Conservation (phyloP, 768 basidiomycete species). For the Chiua virens region DNA sequence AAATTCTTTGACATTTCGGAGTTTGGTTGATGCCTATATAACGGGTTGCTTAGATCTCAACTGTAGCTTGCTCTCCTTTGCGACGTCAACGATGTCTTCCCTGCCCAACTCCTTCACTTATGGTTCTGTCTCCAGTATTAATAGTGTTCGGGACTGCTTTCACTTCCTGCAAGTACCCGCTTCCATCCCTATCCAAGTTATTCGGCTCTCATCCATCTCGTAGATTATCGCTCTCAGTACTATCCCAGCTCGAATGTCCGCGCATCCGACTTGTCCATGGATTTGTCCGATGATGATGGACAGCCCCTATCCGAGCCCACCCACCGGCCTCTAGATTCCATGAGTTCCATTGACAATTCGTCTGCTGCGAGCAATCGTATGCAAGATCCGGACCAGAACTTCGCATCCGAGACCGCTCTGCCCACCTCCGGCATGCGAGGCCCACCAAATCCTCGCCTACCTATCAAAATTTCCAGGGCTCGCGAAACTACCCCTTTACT, state of each 20-base stretch:
- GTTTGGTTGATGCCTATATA: not conserved
- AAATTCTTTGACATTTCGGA: not conserved
- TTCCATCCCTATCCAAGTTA: not conserved
- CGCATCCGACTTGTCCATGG: conserved; percentile 43
- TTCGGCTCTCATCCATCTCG: conserved; percentile 5
- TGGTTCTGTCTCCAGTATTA: conserved; percentile 48
- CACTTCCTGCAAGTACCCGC: conserved; percentile 50
- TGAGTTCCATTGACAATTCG: not conserved
- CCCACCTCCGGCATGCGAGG: conserved; percentile 20
- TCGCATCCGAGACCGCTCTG: conserved; percentile 14
- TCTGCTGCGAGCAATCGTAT: conserved; percentile 8
- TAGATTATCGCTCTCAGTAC: conserved; percentile 71
- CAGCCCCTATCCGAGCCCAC: conserved; percentile 3
- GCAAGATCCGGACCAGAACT: not conserved
- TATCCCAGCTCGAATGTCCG: conserved; percentile 60
- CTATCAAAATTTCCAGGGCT: not conserved
- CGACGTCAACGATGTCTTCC: conserved; percentile 40
- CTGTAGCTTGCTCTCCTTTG: too few species aligned
- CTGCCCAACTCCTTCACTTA: conserved; percentile 44
- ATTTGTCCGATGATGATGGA: conserved; percentile 41
- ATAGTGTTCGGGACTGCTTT: conserved; percentile 56
- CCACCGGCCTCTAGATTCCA: not conserved
- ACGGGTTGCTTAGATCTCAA: too few species aligned
- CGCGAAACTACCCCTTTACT: conserved; percentile 41
- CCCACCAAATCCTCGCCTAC: not conserved